Conservation (phyloP, 345 rosid genomes). For the Salix caprea region DNA sequence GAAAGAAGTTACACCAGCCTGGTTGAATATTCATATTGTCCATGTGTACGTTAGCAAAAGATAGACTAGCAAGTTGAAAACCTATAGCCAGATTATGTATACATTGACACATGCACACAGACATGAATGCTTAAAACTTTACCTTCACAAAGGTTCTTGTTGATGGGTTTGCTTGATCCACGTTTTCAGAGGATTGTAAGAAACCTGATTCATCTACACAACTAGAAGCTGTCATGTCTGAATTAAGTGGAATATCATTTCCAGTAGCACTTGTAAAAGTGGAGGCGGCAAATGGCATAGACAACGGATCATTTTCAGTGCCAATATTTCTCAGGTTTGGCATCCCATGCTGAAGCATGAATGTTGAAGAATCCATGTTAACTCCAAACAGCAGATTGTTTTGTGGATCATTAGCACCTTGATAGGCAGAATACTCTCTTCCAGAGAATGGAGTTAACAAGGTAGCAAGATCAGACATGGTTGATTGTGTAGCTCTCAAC, state of each 20-base stretch:
- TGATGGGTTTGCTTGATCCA: constrained; percentile 43
- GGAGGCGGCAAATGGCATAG: constrained; percentile 35
- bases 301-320: constrained; percentile 32
- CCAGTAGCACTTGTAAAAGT: constrained; percentile 32
- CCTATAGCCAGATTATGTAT: not conserved
- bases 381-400: constrained; percentile 44
- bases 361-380: constrained; percentile 40
- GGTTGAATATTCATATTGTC: not conserved
- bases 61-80: not conserved
- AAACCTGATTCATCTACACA: constrained; percentile 50
- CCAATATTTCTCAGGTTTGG: constrained; percentile 32
- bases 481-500: constrained; percentile 27
- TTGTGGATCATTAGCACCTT: constrained; percentile 39
- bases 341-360: constrained; percentile 42
- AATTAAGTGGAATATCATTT: constrained; percentile 34
- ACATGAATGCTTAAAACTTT: not conserved
- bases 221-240: constrained; percentile 49
- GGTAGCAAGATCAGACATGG: constrained; percentile 31
- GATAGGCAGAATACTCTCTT: constrained; percentile 34
- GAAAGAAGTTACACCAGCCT: not conserved
- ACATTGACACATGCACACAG: not conserved
- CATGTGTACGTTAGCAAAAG: not conserved
- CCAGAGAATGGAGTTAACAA: constrained; percentile 45
- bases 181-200: constrained; percentile 46
- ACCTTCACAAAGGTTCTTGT: constrained; percentile 53